phyloP scores from a whole-genome alignment of 192 early-diverging fungal species.

The Podila horticola region DNA sequence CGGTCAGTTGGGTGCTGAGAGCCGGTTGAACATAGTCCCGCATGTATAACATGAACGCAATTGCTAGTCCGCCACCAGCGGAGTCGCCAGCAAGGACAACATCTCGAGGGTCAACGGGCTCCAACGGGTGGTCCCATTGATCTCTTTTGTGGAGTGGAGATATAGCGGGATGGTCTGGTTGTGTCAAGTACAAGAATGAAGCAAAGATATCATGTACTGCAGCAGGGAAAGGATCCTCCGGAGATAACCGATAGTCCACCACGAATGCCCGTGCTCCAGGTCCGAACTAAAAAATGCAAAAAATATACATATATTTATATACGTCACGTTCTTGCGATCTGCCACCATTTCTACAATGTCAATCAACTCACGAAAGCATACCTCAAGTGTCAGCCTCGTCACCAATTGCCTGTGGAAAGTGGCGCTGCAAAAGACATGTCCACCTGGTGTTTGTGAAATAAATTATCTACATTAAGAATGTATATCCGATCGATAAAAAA shows the following conservation, averaged over 20 bases:
- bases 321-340: background rate
- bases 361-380: constrained; percentile 12
- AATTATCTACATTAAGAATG: no score
- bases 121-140: constrained; percentile 15
- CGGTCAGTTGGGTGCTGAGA: background rate
- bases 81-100: constrained; percentile 78
- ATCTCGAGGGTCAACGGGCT: constrained; percentile 60
- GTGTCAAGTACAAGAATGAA: constrained; percentile 36
- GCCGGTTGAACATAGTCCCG: constrained; percentile 42
- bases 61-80: constrained; percentile 61
- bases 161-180: constrained; percentile 23
- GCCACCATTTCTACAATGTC: background rate
- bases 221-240: constrained; percentile 49
- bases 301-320: background rate
- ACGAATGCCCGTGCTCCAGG: constrained; percentile 43
- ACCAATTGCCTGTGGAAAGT: constrained; percentile 57
- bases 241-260: constrained; percentile 47
- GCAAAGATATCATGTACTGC: constrained; percentile 45
- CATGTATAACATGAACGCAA: constrained; percentile 38
- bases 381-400: constrained; percentile 57
- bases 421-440: constrained; percentile 62
- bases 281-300: constrained; percentile 10
- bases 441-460: constrained; percentile 11
- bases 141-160: background rate
- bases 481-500: no score